phyloP scores from a whole-genome alignment of 1,284 basidiomycete species.

The Cutaneotrichosporon sp. region DNA sequence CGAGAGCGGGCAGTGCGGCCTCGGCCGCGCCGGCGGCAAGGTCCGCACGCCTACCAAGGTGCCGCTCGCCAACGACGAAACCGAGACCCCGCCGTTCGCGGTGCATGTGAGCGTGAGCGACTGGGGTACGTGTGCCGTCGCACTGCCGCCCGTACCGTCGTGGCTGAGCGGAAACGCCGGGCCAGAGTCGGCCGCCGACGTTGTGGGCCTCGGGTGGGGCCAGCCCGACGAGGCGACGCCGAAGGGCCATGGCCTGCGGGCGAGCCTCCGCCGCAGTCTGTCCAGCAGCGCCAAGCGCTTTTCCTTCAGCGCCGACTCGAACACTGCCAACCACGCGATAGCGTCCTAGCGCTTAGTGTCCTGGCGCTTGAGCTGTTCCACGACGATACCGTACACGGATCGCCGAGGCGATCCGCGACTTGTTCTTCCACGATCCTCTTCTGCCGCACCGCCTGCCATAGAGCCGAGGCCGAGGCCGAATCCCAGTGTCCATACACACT shows the following conservation, averaged over 20 bases:
- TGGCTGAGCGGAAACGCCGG: conserved; percentile 3
- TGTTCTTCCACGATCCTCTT: no score
- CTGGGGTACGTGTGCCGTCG: conserved; percentile 2
- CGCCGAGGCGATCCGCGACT: no score
- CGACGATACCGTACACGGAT: no score
- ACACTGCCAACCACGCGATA: not conserved
- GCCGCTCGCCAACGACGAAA: not conserved
- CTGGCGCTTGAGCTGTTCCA: no score
- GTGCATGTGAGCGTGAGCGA: not conserved
- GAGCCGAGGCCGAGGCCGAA: no score
- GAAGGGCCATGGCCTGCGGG: not conserved
- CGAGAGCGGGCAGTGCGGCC: conserved; percentile 2
- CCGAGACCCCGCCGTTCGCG: not conserved
- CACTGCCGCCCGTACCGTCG: not conserved
- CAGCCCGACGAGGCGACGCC: not conserved
- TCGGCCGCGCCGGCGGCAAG: not conserved
- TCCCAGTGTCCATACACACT: no score
- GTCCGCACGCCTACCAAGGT: not conserved
- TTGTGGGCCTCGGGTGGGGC: not conserved
- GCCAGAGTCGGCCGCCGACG: not conserved
- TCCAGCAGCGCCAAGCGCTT: not conserved
- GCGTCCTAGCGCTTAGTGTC: not conserved
- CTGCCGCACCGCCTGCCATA: no score
- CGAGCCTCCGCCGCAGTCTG: not conserved
- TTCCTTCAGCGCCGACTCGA: not conserved